Evolutionary conservation across 2,329 filamentous ascomycete genomes (phyloP), one percentile per base, ranked within the genome.

Genomic region (Coniosporium tulheliwenetii): DNA sequence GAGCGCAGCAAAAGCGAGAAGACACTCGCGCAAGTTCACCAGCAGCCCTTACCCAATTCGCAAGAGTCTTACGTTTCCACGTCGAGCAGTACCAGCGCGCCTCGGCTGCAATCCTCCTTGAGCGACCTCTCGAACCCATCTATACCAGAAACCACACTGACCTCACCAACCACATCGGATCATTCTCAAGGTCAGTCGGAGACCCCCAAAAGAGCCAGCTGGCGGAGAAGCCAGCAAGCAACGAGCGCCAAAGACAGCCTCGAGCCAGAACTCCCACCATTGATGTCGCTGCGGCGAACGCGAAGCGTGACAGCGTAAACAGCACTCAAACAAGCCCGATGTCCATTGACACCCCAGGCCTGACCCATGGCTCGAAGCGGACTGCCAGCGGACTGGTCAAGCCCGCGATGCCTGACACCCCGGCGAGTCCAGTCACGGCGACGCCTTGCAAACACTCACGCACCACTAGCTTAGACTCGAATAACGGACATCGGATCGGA

Each of bases 311-410:
- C 53, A 26, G 19, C 19, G 19, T 26, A 55, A 52, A 30, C 9
- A 39, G 15, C 30, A 31, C 16, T 8, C 5, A n/a, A 13, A 39
- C 56, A 35, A 63, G 62, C 46, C 58, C 63, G 43, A 60, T 62
- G 57, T 54, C 56, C 39, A 46, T 61, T n/a, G 55, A 57, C n/a
- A 63, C 56, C 43, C 63, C 53, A 36, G 55, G 48, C 45, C 54
- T 49, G 30, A 47, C 41, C 42, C 68, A 54, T 48, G 68, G 72
- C 13, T 74, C 76, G 45, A 93, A 93, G 63, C 73, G 85, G 48
- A 89, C 76, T 51, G 82, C 83, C 30, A 80, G 82, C 53, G 85
- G 84, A 35, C 66, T 75, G 39, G 68, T 86, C 42, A 93, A 86
- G 61, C 37, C 37, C 9, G 37, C 58, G 67, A 47, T 60, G 5